Evolutionary conservation across 2,329 filamentous ascomycete genomes (phyloP).

Genomic region (Cladosporium sp.): DNA sequence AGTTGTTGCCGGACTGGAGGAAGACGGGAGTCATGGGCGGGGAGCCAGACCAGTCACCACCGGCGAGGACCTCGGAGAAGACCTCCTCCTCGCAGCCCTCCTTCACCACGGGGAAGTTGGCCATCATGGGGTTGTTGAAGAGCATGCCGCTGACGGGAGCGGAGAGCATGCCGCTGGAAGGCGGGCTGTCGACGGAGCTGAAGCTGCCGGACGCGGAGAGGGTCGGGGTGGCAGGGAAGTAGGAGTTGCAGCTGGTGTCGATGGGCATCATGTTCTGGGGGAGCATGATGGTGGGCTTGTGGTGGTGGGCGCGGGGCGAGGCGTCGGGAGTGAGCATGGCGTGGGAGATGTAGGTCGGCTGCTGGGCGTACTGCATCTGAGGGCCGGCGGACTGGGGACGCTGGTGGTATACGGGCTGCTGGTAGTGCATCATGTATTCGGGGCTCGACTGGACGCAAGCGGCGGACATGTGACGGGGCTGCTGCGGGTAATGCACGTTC

Average conservation of each 20-base stretch:
- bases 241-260: constrained; percentile 67
- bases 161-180: constrained; percentile 66
- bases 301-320: constrained; percentile 65
- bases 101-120: constrained; percentile 59
- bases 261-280: constrained; percentile 57
- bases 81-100: constrained; percentile 64
- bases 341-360: constrained; percentile 50
- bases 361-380: constrained; percentile 32
- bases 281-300: constrained; percentile 68
- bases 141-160: constrained; percentile 67
- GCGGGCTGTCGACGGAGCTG: constrained; percentile 80
- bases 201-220: constrained; percentile 79
- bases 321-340: constrained; percentile 66
- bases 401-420: constrained; percentile 40
- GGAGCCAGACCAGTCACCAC: constrained; percentile 71
- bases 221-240: constrained; percentile 79
- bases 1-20: constrained; percentile 58
- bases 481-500: constrained; percentile 1
- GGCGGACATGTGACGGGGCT: constrained; percentile 49
- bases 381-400: constrained; percentile 27
- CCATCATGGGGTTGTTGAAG: constrained; percentile 22
- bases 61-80: constrained; percentile 64
- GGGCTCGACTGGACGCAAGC: constrained; percentile 40
- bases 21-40: constrained; percentile 83
- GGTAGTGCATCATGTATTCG: constrained; percentile 46